phyloP scores from a whole-genome alignment of 2,329 filamentous ascomycete genomes.

The Furcasterigmium sp. region DNA sequence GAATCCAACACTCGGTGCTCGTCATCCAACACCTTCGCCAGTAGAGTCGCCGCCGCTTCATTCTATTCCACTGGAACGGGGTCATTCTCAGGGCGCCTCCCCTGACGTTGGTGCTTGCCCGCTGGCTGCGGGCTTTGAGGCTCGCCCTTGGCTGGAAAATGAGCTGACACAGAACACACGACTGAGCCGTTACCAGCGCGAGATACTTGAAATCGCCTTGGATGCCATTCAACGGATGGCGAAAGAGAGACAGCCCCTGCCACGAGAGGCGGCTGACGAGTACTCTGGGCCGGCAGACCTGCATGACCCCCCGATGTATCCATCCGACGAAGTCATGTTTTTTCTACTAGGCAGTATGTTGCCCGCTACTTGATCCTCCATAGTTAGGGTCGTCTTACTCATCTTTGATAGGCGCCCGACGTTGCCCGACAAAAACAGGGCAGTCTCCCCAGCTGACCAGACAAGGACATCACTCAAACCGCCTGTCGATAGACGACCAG shows the following conservation, averaged over 20 bases:
- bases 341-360: background rate
- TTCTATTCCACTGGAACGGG: background rate
- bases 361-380: background rate
- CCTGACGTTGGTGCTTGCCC: background rate
- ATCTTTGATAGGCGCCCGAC: background rate
- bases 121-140: background rate
- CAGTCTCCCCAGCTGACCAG: too few species aligned
- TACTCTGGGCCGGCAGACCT: background rate
- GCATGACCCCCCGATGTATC: background rate
- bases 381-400: background rate
- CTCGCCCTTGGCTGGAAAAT: background rate
- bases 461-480: too few species aligned
- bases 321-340: background rate
- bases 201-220: background rate
- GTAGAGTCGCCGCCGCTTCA: background rate
- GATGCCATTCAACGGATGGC: background rate
- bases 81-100: background rate
- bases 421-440: too few species aligned
- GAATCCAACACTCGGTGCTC: background rate
- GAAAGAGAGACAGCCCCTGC: background rate
- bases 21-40: background rate
- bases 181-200: background rate
- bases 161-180: background rate
- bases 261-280: background rate
- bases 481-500: too few species aligned